These are phyloP conservation scores for Mycena sanguinolenta DNA, from an alignment of 768 basidiomycete genomes.

Conservation along the genomic window DNA sequence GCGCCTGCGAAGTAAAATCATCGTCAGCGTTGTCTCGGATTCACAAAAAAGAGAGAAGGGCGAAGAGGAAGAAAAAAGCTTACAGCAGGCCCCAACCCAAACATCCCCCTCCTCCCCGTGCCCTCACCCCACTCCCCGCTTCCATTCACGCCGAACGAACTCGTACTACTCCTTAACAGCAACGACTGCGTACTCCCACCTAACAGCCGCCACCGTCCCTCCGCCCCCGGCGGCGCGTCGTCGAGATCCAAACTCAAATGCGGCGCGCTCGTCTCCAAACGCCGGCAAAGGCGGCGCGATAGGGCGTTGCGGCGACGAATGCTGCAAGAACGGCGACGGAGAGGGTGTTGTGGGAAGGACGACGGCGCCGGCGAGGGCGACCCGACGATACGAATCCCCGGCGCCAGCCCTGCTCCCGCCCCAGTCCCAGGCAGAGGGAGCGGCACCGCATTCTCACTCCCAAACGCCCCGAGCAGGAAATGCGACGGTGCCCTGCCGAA, in stretches of 20 bases:
- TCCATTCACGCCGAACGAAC: too few relatives aligned
- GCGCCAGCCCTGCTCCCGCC: too few relatives aligned
- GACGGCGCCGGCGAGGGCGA: too few relatives aligned
- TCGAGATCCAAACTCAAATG: slow-evolving; percentile 34
- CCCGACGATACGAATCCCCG: slow-evolving; percentile 23
- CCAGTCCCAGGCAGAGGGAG: background rate
- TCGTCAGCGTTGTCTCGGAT: too few relatives aligned
- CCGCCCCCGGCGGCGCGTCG: slow-evolving; percentile 37
- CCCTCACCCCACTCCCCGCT: slow-evolving; percentile 15
- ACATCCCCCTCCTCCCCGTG: slow-evolving; percentile 27
- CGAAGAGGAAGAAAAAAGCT: background rate
- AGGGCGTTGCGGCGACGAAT: background rate
- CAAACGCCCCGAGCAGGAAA: slow-evolving; percentile 28
- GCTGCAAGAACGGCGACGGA: slow-evolving; percentile 8
- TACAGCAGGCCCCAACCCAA: slow-evolving; percentile 18
- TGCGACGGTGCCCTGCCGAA: slow-evolving; percentile 31
- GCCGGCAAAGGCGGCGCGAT: background rate
- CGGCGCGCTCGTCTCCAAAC: slow-evolving; percentile 12
- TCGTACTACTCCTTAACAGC: too few relatives aligned
- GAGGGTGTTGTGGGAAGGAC: too few relatives aligned
- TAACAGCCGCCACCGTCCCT: slow-evolving; percentile 31
- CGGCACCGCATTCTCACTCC: slow-evolving; percentile 10
- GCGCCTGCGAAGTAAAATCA: too few relatives aligned
- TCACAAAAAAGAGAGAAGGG: background rate
- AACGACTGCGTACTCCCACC: too few relatives aligned